Evolutionary conservation across 2,329 filamentous ascomycete genomes (phyloP).

Genomic region (Anthostomella pinea): DNA sequence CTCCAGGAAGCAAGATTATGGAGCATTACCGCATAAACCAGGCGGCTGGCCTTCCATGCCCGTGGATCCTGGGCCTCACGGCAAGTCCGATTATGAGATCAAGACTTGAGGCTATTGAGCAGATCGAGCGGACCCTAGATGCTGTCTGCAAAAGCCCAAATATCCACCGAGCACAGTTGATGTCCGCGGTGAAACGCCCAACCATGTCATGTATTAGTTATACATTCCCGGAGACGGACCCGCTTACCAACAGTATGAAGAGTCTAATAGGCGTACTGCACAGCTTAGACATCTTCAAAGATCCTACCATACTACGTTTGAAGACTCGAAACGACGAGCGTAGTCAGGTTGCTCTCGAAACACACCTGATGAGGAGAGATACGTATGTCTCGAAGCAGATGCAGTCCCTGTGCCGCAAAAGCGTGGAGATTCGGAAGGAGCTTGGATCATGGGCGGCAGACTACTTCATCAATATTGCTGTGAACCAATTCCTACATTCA

Average conservation of each 20-base stretch:
- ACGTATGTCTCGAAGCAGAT: slow-evolving; percentile 57
- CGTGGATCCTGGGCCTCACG: slow-evolving; percentile 73
- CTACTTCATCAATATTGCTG: slow-evolving; percentile 56
- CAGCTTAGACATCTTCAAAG: slow-evolving; percentile 53
- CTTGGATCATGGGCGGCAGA: slow-evolving; percentile 70
- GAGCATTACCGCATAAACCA: slow-evolving; percentile 62
- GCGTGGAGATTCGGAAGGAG: slow-evolving; percentile 49
- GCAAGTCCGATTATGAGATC: slow-evolving; percentile 72
- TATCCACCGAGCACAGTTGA: slow-evolving; percentile 64
- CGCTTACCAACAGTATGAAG: slow-evolving; percentile 37
- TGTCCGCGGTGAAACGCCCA: slow-evolving; percentile 67
- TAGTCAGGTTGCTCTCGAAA: slow-evolving; percentile 37
- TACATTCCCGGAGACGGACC: slow-evolving; percentile 5
- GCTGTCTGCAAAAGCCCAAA: slow-evolving; percentile 68
- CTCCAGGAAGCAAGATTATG: slow-evolving; percentile 69
- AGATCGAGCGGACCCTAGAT: slow-evolving; percentile 68
- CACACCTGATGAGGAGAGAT: slow-evolving; percentile 40
- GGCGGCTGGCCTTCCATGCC: slow-evolving; percentile 40
- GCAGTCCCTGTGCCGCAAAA: slow-evolving; percentile 49
- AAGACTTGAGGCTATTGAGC: slow-evolving; percentile 51
- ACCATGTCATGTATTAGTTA: slow-evolving; percentile 42
- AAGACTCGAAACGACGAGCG: slow-evolving; percentile 39
- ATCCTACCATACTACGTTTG: slow-evolving; percentile 58
- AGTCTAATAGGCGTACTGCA: slow-evolving; percentile 41
- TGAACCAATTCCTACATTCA: slow-evolving; percentile 33